Percentiles rank a stretch among this genome's conserved stretches.
These are phyloP conservation scores for Sungouiozyma intestinalis DNA, from an alignment of 805 yeast genomes.

Conservation along the genomic window DNA sequence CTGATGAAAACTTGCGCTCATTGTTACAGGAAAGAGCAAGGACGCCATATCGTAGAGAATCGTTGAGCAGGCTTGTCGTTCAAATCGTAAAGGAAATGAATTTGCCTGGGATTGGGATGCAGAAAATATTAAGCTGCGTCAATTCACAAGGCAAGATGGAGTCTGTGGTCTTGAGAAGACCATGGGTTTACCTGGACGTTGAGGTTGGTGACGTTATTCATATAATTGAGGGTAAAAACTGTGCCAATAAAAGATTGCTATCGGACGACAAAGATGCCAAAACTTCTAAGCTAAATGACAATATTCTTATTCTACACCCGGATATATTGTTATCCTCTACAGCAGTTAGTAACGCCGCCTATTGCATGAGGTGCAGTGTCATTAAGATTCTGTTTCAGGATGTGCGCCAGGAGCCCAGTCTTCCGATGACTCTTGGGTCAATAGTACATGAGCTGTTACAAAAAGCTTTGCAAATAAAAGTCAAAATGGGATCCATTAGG, in stretches of 20 bases:
- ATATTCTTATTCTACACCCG: slow-evolving; percentile 73
- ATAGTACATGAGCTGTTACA: slow-evolving; percentile 70
- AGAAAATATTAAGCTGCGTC: slow-evolving; percentile 44
- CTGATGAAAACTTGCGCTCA: background rate
- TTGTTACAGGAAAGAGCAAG: background rate
- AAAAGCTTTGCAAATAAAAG: slow-evolving; percentile 32
- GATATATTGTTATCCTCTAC: slow-evolving; percentile 79
- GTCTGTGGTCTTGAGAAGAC: slow-evolving; percentile 49
- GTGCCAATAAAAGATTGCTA: slow-evolving; percentile 18
- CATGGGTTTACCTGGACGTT: slow-evolving; percentile 44
- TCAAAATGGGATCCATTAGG: slow-evolving; percentile 19
- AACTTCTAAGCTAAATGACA: slow-evolving; percentile 31
- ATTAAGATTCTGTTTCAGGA: slow-evolving; percentile 44
- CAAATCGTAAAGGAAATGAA: slow-evolving; percentile 9
- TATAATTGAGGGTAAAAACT: slow-evolving; percentile 37
- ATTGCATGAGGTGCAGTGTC: slow-evolving; percentile 64
- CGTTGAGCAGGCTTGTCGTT: slow-evolving; percentile 17
- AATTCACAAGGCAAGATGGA: slow-evolving; percentile 27
- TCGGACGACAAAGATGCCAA: slow-evolving; percentile 23
- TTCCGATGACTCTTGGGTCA: slow-evolving; percentile 69
- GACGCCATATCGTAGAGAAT: background rate
- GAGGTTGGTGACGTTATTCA: slow-evolving; percentile 50
- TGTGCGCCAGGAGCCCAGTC: slow-evolving; percentile 47
- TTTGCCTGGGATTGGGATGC: slow-evolving; percentile 28
- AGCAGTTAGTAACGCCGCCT: slow-evolving; percentile 60